Percentiles rank a stretch among this genome's conserved stretches.
These are phyloP conservation scores for Globisporangium camurandrum DNA, from an alignment of 352 stramenopile species.

Conservation along the genomic window DNA sequence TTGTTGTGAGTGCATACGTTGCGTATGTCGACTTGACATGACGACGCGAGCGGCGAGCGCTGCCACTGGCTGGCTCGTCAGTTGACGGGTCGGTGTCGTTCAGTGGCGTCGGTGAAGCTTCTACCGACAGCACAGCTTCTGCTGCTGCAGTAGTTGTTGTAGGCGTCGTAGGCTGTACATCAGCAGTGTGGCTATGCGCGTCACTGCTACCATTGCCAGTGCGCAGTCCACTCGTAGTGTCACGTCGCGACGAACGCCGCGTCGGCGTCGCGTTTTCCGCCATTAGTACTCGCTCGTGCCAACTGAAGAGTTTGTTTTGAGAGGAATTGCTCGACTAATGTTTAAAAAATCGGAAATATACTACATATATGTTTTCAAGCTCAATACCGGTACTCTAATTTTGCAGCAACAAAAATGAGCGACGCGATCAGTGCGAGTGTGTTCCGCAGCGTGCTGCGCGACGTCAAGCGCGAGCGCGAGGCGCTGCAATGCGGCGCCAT, in stretches of 20 bases:
- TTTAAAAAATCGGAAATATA: too few species aligned
- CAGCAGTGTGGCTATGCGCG: neutral
- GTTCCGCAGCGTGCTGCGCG: constrained; percentile 28
- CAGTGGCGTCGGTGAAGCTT: neutral
- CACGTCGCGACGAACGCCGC: constrained; percentile 10
- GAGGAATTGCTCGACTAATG: too few species aligned
- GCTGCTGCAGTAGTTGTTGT: neutral
- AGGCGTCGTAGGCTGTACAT: neutral
- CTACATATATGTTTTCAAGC: too few species aligned
- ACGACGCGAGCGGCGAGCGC: constrained; percentile 18
- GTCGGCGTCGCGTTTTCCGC: neutral
- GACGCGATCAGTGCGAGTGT: constrained; percentile 22
- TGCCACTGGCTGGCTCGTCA: neutral
- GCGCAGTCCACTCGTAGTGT: too few species aligned
- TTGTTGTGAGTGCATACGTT: constrained; percentile 5
- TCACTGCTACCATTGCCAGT: too few species aligned
- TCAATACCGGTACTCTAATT: too few species aligned
- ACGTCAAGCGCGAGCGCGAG: constrained; percentile 28
- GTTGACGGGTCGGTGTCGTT: too few species aligned
- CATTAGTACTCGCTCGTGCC: too few species aligned
- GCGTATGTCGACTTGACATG: constrained; percentile 21
- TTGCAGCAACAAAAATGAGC: too few species aligned
- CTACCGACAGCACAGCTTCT: neutral
- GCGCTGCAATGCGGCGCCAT: neutral
- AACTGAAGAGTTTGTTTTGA: too few species aligned